These are phyloP conservation scores for Prunus fruticosa DNA, from an alignment of 306 rosid genomes.

Conservation along the genomic window DNA sequence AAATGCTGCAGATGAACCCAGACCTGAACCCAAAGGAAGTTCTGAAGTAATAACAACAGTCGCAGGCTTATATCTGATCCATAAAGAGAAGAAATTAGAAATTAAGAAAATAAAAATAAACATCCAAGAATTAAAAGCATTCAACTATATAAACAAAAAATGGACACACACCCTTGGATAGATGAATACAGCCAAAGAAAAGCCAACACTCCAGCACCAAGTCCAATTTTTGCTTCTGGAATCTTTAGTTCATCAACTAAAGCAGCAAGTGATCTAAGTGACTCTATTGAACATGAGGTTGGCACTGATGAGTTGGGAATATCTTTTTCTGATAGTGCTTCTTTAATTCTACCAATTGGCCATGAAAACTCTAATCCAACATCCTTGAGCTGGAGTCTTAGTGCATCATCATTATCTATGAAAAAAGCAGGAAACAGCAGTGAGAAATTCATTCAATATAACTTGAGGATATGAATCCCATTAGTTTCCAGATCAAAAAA, in stretches of 20 bases:
- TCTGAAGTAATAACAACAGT: slow-evolving; percentile 72
- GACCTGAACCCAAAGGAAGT: slow-evolving; percentile 88
- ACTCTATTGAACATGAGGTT: slow-evolving; percentile 57
- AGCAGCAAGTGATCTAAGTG: slow-evolving; percentile 50
- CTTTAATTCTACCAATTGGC: slow-evolving; percentile 60
- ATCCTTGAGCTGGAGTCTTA: slow-evolving; percentile 70
- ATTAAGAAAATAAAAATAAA: not conserved
- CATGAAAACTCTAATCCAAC: slow-evolving; percentile 73
- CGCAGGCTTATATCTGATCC: slow-evolving; percentile 79
- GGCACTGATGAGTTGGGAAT: slow-evolving; percentile 43
- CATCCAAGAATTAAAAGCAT: not conserved
- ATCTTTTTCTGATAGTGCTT: slow-evolving; percentile 42
- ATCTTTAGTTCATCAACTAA: slow-evolving; percentile 62
- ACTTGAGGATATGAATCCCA: not conserved
- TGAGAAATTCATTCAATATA: slow-evolving; percentile 2
- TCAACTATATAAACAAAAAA: not conserved
- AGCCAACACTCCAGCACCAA: slow-evolving; percentile 77
- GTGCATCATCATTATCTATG: slow-evolving; percentile 51
- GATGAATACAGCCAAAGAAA: slow-evolving; percentile 87
- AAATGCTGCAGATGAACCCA: slow-evolving; percentile 89
- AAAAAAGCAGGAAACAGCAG: slow-evolving; percentile 12
- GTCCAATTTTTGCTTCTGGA: slow-evolving; percentile 61
- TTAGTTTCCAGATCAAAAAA: not conserved
- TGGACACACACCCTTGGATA: slow-evolving; percentile 57
- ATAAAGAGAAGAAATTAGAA: slow-evolving; percentile 11